Conservation (phyloP, 2,329 filamentous ascomycete species). For the Fusarium ramigenum region DNA sequence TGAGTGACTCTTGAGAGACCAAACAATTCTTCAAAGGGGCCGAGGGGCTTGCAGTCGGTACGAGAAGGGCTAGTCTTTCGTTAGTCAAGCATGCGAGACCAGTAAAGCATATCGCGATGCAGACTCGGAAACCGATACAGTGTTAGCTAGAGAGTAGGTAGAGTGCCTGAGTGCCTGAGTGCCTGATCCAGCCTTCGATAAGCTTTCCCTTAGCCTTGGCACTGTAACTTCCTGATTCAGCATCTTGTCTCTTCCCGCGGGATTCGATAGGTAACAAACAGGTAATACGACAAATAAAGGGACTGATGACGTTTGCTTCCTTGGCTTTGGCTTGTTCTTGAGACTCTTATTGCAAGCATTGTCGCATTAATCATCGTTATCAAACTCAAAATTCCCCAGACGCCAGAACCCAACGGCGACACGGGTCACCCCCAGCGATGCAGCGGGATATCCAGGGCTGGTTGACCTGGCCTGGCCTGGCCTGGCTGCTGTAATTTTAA, state of each 20-base stretch:
- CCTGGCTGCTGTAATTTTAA: slow-evolving; percentile 7
- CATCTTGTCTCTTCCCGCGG: not conserved
- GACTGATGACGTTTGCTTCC: slow-evolving; percentile 16
- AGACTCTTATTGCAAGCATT: slow-evolving; percentile 17
- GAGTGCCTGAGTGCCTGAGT: not conserved
- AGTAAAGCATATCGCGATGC: not conserved
- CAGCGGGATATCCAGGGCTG: slow-evolving; percentile 3
- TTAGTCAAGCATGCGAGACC: not conserved
- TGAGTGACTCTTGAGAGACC: not conserved
- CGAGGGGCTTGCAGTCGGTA: not conserved
- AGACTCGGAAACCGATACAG: not conserved
- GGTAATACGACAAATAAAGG: not conserved
- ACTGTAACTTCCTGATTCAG: not conserved
- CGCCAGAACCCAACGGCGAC: not conserved
- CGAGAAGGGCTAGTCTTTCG: not conserved
- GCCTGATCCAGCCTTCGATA: slow-evolving; percentile 10
- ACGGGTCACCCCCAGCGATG: not conserved
- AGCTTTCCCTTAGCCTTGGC: slow-evolving; percentile 12
- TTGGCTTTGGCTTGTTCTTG: not conserved
- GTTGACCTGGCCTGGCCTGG: not conserved
- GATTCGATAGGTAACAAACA: not conserved
- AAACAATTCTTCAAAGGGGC: not conserved
- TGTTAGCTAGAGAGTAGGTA: not conserved
- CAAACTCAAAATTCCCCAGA: slow-evolving; percentile 8
- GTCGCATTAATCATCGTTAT: slow-evolving; percentile 16